Conservation (phyloP, 2,329 filamentous ascomycete species). For the Claviceps sp. region DNA sequence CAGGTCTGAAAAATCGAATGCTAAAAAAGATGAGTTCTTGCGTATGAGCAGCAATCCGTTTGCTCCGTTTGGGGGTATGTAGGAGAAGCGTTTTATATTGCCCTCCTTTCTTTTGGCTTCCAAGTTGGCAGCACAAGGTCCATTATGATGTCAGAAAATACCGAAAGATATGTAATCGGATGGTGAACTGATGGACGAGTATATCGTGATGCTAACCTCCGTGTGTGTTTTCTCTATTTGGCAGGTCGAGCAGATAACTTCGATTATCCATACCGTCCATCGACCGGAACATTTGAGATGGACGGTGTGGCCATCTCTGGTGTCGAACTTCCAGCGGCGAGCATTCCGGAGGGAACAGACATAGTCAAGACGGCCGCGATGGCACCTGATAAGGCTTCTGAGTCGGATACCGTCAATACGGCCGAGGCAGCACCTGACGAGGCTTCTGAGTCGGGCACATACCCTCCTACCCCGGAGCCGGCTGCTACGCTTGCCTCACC, state of each 20-base stretch:
- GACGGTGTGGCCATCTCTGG: slow-evolving; percentile 19
- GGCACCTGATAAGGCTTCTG: too few relatives aligned
- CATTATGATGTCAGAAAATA: neutral
- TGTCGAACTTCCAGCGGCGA: slow-evolving; percentile 20
- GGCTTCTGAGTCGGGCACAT: too few relatives aligned
- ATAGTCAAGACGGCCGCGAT: too few relatives aligned
- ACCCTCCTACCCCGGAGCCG: slow-evolving; percentile 13
- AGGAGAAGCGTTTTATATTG: slow-evolving; percentile 5
- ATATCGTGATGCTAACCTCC: neutral
- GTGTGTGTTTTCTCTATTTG: too few relatives aligned
- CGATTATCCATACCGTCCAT: slow-evolving; percentile 14
- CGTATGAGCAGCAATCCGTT: slow-evolving; percentile 21
- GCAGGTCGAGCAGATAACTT: slow-evolving; percentile 21
- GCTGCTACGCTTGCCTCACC: slow-evolving; percentile 22
- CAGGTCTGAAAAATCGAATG: slow-evolving; percentile 1
- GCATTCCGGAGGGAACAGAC: slow-evolving; percentile 3
- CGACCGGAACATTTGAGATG: slow-evolving; percentile 23
- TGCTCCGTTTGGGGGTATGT: slow-evolving; percentile 30
- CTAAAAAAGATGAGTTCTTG: slow-evolving; percentile 12
- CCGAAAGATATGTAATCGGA: neutral
- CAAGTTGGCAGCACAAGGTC: too few relatives aligned
- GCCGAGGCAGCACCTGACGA: too few relatives aligned
- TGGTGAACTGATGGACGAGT: neutral
- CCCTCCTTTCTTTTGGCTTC: too few relatives aligned
- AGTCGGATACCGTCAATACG: too few relatives aligned